Evolutionary conservation across 129 eudicot species (phyloP).

Genomic region (Solidago caesia): DNA sequence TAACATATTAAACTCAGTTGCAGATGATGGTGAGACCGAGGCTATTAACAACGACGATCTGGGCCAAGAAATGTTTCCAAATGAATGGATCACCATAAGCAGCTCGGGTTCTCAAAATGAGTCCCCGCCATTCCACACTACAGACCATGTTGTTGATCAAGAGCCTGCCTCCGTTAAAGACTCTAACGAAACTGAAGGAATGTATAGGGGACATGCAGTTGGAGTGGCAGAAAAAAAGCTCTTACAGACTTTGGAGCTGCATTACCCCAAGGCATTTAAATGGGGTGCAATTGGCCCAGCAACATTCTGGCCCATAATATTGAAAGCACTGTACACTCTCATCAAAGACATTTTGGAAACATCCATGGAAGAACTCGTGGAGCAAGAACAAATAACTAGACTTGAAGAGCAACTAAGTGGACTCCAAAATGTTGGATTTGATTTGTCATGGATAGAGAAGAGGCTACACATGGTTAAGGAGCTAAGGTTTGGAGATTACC

Average conservation of each 20-base stretch:
- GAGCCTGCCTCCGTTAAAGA: background rate
- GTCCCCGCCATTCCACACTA: background rate
- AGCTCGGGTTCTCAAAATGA: background rate
- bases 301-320: too few relatives aligned
- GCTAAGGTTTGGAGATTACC: conserved; percentile 7
- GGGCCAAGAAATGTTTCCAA: background rate
- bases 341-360: background rate
- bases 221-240: conserved; percentile 1
- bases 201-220: background rate
- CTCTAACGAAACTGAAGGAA: background rate
- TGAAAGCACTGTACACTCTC: background rate
- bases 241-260: background rate
- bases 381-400: background rate
- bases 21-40: conserved; percentile 2
- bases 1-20: background rate
- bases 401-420: background rate
- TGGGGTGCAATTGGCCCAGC: background rate
- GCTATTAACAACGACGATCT: background rate
- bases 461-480: conserved; percentile 7
- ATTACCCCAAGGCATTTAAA: conserved; percentile 1
- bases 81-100: background rate
- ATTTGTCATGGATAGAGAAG: conserved; percentile 15
- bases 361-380: background rate
- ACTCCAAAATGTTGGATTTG: background rate
- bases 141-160: background rate